Evolutionary conservation across 495 filamentous ascomycete species (phyloP).

Genomic region (Hypoxylon subgilvum): DNA sequence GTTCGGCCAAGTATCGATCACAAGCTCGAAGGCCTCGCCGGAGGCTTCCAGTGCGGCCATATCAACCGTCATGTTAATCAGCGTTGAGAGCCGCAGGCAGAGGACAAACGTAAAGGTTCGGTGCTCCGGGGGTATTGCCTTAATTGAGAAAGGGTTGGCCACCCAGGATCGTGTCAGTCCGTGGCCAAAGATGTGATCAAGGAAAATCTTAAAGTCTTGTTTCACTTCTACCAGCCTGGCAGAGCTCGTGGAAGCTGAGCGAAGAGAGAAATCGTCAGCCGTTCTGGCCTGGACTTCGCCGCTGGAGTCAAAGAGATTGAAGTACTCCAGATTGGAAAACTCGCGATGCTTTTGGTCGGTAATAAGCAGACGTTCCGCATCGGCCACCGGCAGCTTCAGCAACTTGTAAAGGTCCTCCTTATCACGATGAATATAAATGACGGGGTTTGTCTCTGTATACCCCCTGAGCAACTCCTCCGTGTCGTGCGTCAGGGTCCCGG

Average conservation of each 20-base stretch:
- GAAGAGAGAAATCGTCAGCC: constrained; percentile 51
- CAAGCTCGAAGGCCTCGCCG: constrained; percentile 74
- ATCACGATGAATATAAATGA: constrained; percentile 76
- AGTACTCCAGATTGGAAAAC: constrained; percentile 82
- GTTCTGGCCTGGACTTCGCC: constrained; percentile 46
- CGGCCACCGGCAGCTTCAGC: constrained; percentile 59
- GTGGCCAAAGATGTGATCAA: constrained; percentile 68
- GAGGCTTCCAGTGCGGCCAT: constrained; percentile 70
- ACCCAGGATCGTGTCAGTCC: constrained; percentile 62
- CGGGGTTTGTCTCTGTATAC: constrained; percentile 69
- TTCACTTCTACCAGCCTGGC: constrained; percentile 72
- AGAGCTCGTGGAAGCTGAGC: constrained; percentile 55
- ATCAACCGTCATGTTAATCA: constrained; percentile 61
- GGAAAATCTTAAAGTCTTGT: constrained; percentile 73
- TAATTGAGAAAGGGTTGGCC: constrained; percentile 74
- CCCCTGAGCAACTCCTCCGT: constrained; percentile 64
- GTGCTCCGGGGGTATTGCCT: constrained; percentile 69
- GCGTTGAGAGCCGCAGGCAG: constrained; percentile 65
- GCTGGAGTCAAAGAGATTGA: constrained; percentile 66
- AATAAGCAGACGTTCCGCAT: constrained; percentile 60
- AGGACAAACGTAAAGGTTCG: constrained; percentile 71
- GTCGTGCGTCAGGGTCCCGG: constrained; percentile 58
- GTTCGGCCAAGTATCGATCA: constrained; percentile 66
- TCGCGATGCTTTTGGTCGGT: constrained; percentile 62
- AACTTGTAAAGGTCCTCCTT: constrained; percentile 68